Evolutionary conservation across 768 basidiomycete genomes (phyloP), one percentile per base, ranked within the genome.

Genomic region (Hygrocybe coccinea): DNA sequence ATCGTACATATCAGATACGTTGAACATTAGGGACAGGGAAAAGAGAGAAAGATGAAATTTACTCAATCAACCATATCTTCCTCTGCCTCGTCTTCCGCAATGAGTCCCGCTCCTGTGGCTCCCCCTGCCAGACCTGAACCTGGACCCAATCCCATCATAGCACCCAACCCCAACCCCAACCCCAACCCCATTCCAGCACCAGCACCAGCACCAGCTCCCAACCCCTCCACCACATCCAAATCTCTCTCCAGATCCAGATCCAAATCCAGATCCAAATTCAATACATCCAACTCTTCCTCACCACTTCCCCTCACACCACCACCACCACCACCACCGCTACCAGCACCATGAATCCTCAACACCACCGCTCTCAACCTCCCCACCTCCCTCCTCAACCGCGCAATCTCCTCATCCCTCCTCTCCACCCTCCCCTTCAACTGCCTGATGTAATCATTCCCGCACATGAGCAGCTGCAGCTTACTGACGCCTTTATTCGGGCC

Each of bases 401-500:
- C 74, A 61, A 95, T 88, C 72, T 93, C 91, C 45, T 77, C 79
- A 64, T 97, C 91, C 59, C 94, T 72, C 64, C 89, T 77, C 52
- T 89, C 86, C 48, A 95, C 80, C 29, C 89, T 81, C 15, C 74
- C 85, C 57, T 88, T 88, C 63, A 97, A 77, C 58, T 81, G 73
- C 60, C 86, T 77, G 59, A 97, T 86, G 66, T 79, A 95, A 67
- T 93, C 89, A 68, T 97, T 97, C 35, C 89, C 90, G 64, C 91
- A 95, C 56, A 91, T 84, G 54, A 97, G 71, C 36, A 97, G 74
- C 70, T 95, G 94, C 55, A 97, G 75, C 76, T 97, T 97, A 76
- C 90, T 92, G 47, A 97, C 92, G 14, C 86, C 86, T 64, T 94
- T 88, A 70, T 97, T 97, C 9, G 94, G 94, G n/a, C 94, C 93